Conservation (phyloP, 2,329 filamentous ascomycete genomes). For the Aureobasidium zeae region DNA sequence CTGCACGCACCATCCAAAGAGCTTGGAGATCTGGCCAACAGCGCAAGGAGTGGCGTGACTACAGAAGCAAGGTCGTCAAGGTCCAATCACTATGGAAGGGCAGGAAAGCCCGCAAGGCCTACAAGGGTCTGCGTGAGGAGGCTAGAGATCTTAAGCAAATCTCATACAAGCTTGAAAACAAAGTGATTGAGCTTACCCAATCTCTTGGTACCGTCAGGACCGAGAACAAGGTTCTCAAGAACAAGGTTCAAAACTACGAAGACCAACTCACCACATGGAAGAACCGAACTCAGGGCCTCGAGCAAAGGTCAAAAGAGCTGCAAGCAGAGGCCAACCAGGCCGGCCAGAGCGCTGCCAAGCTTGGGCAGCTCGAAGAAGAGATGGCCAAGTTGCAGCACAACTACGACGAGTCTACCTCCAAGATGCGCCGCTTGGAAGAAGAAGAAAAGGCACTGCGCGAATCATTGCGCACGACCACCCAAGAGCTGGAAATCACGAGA, state of each 20-base stretch:
- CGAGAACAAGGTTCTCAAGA: slow-evolving; percentile 82
- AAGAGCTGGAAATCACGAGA: slow-evolving; percentile 72
- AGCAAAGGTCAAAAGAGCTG: slow-evolving; percentile 83
- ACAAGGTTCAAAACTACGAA: slow-evolving; percentile 92
- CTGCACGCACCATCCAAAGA: slow-evolving; percentile 80
- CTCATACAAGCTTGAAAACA: slow-evolving; percentile 98
- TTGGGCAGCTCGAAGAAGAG: slow-evolving; percentile 88
- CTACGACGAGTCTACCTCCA: slow-evolving; percentile 82
- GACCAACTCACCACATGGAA: slow-evolving; percentile 94
- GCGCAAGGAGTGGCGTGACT: slow-evolving; percentile 72
- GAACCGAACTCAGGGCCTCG: slow-evolving; percentile 79
- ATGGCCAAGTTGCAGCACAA: slow-evolving; percentile 84
- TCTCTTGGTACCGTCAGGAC: slow-evolving; percentile 83
- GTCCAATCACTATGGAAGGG: slow-evolving; percentile 92
- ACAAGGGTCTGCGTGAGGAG: slow-evolving; percentile 89
- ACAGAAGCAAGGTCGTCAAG: slow-evolving; percentile 79
- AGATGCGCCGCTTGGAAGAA: slow-evolving; percentile 88
- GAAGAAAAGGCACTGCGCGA: slow-evolving; percentile 83
- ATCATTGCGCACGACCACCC: slow-evolving; percentile 65
- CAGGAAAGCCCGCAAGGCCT: slow-evolving; percentile 66
- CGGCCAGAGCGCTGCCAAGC: slow-evolving; percentile 82
- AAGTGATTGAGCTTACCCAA: slow-evolving; percentile 96
- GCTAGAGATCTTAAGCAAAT: slow-evolving; percentile 98
- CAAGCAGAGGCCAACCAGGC: slow-evolving; percentile 96
- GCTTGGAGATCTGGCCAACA: slow-evolving; percentile 76